phyloP scores from a whole-genome alignment of 2,329 filamentous ascomycete genomes.

The Botrytis squamosa region DNA sequence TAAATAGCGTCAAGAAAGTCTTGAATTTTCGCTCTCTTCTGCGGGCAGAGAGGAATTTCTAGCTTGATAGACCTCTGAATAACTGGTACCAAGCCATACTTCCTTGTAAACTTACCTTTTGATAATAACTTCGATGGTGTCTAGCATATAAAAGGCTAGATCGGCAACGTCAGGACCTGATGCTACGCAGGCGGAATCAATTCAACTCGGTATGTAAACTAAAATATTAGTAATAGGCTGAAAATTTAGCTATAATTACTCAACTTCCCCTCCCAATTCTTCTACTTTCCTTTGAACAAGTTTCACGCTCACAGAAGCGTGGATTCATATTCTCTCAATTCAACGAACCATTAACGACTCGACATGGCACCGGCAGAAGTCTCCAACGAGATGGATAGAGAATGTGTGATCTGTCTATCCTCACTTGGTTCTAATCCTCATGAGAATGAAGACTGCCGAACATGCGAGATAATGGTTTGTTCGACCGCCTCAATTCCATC shows the following conservation, averaged over 20 bases:
- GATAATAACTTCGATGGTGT: neutral
- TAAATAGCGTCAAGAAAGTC: neutral
- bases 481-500: neutral
- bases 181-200: neutral
- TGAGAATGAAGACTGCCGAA: neutral
- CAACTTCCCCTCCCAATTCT: neutral
- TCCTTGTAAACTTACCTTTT: neutral
- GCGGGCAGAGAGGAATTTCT: neutral
- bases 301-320: neutral
- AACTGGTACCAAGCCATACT: neutral
- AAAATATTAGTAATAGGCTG: neutral
- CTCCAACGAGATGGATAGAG: neutral
- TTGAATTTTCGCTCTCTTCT: neutral
- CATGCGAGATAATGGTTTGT: neutral
- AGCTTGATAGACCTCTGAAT: neutral
- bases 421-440: neutral
- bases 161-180: neutral
- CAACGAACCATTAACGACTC: neutral
- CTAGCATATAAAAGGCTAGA: neutral
- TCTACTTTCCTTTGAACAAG: neutral
- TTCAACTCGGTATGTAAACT: too few species aligned
- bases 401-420: neutral
- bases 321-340: neutral
- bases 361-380: neutral
- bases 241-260: neutral